These are phyloP conservation scores for Adansonia gregorii DNA, from an alignment of 441 rosid genomes.

Conservation along the genomic window DNA sequence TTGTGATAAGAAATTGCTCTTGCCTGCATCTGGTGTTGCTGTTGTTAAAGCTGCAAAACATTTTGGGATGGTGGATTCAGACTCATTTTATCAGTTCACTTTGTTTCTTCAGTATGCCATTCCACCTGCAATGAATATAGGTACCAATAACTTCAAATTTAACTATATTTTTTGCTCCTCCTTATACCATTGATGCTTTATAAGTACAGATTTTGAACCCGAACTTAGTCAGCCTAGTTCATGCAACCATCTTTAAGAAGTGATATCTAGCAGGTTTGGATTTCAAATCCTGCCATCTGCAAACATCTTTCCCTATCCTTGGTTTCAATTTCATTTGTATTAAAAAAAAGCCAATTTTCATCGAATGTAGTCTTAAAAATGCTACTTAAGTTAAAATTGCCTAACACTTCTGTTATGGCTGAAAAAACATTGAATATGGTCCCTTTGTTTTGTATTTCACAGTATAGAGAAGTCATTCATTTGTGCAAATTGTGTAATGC, in stretches of 20 bases:
- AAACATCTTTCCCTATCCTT: too few relatives aligned
- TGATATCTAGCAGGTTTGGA: too few relatives aligned
- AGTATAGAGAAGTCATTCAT: too few relatives aligned
- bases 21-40: background rate
- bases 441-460: background rate
- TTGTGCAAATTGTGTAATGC: background rate
- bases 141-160: constrained; percentile 18
- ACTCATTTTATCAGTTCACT: constrained; percentile 44
- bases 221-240: too few relatives aligned
- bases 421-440: background rate
- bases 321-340: too few relatives aligned
- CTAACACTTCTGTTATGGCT: background rate
- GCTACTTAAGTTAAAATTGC: too few relatives aligned
- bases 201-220: too few relatives aligned
- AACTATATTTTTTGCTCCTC: background rate
- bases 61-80: constrained; percentile 35
- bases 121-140: constrained; percentile 51
- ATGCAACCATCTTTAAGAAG: too few relatives aligned
- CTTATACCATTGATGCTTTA: background rate
- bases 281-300: too few relatives aligned
- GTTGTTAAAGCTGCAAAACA: constrained; percentile 37
- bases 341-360: background rate
- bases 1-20: background rate
- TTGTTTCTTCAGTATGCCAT: constrained; percentile 49
- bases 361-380: background rate